Percentiles rank a stretch among this genome's conserved stretches.
phyloP scores from a whole-genome alignment of 1,284 basidiomycete species.

The Psilocybe mexicana region DNA sequence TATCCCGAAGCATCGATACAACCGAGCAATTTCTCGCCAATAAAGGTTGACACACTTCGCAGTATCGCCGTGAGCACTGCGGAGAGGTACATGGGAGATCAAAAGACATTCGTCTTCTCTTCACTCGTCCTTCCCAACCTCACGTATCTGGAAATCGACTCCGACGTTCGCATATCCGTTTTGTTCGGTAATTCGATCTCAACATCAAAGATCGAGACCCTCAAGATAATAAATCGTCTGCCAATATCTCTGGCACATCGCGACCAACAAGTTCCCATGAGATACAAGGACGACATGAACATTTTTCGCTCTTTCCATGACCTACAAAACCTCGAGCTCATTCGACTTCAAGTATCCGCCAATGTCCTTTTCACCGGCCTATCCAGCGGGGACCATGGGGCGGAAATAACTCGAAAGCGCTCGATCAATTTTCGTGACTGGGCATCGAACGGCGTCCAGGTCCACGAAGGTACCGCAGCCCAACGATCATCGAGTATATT shows the following conservation, averaged over 20 bases:
- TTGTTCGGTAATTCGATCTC: constrained; percentile 5
- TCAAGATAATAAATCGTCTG: not conserved
- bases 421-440: not conserved
- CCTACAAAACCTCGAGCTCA: not conserved
- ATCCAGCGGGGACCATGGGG: not conserved
- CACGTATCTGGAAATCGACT: constrained; percentile 8
- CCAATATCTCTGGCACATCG: not conserved
- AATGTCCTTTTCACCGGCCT: not conserved
- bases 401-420: not conserved
- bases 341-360: not conserved
- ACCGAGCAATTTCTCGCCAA: not conserved
- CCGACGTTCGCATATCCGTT: not conserved
- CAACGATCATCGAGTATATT: not conserved
- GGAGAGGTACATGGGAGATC: not conserved
- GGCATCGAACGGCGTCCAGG: not conserved
- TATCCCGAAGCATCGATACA: not conserved
- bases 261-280: not conserved
- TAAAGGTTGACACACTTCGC: constrained; percentile 7
- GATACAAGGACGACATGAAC: not conserved
- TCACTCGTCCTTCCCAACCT: constrained; percentile 10
- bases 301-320: not conserved
- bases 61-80: constrained; percentile 12
- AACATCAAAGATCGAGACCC: not conserved
- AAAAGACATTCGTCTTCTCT: not conserved
- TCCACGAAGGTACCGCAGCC: no score